A percentile compares a stretch with the other conserved stretches of the same genome.
These are phyloP conservation scores for Bipolaris bicolor DNA, from an alignment of 2,329 filamentous ascomycete genomes.

Conservation along the genomic window DNA sequence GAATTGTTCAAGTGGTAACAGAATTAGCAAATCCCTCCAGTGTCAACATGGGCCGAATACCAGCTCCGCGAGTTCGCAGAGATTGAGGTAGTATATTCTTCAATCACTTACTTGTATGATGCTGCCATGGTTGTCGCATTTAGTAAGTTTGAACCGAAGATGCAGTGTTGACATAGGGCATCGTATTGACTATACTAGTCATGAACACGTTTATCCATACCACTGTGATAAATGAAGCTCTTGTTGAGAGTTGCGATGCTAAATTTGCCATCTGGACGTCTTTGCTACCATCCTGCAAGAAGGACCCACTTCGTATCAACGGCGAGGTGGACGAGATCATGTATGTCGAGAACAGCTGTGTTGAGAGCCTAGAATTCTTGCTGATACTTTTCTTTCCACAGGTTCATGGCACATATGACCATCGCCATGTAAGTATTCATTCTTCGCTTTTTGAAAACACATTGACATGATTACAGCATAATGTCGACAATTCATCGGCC, in stretches of 20 bases:
- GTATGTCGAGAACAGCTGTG: slow-evolving; percentile 19
- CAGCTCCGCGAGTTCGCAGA: slow-evolving; percentile 75
- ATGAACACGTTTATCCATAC: slow-evolving; percentile 56
- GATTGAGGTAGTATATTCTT: slow-evolving; percentile 75
- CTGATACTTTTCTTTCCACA: neutral
- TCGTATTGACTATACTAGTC: slow-evolving; percentile 29
- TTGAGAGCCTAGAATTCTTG: neutral
- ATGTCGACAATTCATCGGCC: slow-evolving; percentile 50
- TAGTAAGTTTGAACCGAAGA: slow-evolving; percentile 49
- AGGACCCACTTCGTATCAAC: slow-evolving; percentile 69
- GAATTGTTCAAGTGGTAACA: neutral
- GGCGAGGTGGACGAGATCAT: slow-evolving; percentile 84
- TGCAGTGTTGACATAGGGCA: neutral
- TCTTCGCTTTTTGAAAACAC: neutral
- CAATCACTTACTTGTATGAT: slow-evolving; percentile 81
- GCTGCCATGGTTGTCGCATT: slow-evolving; percentile 72
- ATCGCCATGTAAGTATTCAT: slow-evolving; percentile 52
- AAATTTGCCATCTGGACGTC: slow-evolving; percentile 76
- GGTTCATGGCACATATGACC: slow-evolving; percentile 84
- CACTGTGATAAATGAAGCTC: slow-evolving; percentile 32
- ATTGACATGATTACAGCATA: slow-evolving; percentile 23
- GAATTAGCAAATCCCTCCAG: slow-evolving; percentile 39
- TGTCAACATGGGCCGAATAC: slow-evolving; percentile 69
- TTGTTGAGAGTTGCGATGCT: slow-evolving; percentile 73
- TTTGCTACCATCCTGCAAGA: slow-evolving; percentile 75